A percentile compares a stretch with the other conserved stretches of the same genome.
phyloP scores from a whole-genome alignment of 1,284 basidiomycete species.

The Sporisorium scitamineum region DNA sequence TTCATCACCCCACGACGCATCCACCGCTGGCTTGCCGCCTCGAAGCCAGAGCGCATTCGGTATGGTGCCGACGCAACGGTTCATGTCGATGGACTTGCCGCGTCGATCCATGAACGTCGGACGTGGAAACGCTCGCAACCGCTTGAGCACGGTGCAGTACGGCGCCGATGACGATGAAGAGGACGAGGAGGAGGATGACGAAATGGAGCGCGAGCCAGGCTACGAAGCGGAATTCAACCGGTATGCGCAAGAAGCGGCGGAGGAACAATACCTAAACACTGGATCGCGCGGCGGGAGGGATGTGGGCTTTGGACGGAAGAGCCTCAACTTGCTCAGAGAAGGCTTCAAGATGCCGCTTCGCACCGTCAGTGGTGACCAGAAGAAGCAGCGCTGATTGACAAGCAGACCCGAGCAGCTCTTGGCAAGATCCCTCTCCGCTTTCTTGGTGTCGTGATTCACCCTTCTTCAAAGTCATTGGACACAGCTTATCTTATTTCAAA shows the following conservation, averaged over 20 bases:
- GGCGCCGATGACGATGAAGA: constrained; percentile 31
- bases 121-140: constrained; percentile 10
- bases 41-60: constrained; percentile 56
- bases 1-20: constrained; percentile 28
- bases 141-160: constrained; percentile 23
- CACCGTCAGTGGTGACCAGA: constrained; percentile 6
- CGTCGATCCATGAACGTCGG: constrained; percentile 37
- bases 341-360: constrained; percentile 39
- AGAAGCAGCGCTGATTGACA: constrained; percentile 7
- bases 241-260: constrained; percentile 40
- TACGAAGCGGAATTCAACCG: constrained; percentile 50
- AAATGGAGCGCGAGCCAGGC: constrained; percentile 42
- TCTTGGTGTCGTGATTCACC: neutral
- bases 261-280: constrained; percentile 13
- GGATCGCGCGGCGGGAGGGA: constrained; percentile 13
- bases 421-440: neutral
- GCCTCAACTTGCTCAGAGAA: constrained; percentile 43
- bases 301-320: constrained; percentile 46
- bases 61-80: constrained; percentile 42
- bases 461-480: too few relatives aligned
- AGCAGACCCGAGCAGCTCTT: neutral
- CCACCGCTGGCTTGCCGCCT: constrained; percentile 16
- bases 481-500: too few relatives aligned
- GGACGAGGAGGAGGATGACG: constrained; percentile 36
- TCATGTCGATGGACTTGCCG: constrained; percentile 43